Evolutionary conservation across 129 eudicot species (phyloP).

Genomic region (Centrapalus pauciflorus): DNA sequence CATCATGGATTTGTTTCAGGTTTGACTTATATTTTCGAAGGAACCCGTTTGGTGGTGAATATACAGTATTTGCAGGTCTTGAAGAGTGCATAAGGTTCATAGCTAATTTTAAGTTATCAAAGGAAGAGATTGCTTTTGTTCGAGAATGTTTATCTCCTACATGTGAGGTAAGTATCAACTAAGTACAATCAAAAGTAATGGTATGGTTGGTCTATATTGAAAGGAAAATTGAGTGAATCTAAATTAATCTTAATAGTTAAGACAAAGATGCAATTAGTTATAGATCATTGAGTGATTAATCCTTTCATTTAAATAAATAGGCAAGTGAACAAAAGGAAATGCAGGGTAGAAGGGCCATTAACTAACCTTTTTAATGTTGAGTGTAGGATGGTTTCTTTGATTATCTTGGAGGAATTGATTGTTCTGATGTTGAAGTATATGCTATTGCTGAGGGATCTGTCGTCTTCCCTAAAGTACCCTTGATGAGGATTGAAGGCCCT

Average conservation of each 20-base stretch:
- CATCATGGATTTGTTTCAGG: conserved; percentile 41
- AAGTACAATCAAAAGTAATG: neutral
- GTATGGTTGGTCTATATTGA: neutral
- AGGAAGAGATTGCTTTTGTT: conserved; percentile 69
- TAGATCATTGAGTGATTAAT: neutral
- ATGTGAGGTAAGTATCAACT: conserved; percentile 64
- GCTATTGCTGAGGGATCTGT: conserved; percentile 86
- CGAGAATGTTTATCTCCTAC: conserved; percentile 59
- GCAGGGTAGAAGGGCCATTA: conserved; percentile 10
- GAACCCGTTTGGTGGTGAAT: conserved; percentile 96
- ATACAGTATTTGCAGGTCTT: conserved; percentile 89
- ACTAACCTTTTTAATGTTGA: conserved; percentile 6
- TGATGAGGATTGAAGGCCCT: conserved; percentile 97
- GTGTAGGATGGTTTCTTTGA: conserved; percentile 73
- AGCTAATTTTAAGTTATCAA: conserved; percentile 74
- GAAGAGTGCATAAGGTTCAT: conserved; percentile 93
- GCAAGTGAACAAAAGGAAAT: no score
- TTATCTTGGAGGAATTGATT: conserved; percentile 78
- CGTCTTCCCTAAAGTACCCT: conserved; percentile 89
- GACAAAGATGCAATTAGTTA: neutral
- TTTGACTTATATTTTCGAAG: conserved; percentile 87
- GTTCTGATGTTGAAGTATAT: conserved; percentile 88
- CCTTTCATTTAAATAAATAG: neutral
- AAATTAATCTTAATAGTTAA: neutral
- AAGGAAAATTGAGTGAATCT: neutral